Conservation (phyloP, 2,329 filamentous ascomycete genomes). For the Colletotrichum higginsianum region DNA sequence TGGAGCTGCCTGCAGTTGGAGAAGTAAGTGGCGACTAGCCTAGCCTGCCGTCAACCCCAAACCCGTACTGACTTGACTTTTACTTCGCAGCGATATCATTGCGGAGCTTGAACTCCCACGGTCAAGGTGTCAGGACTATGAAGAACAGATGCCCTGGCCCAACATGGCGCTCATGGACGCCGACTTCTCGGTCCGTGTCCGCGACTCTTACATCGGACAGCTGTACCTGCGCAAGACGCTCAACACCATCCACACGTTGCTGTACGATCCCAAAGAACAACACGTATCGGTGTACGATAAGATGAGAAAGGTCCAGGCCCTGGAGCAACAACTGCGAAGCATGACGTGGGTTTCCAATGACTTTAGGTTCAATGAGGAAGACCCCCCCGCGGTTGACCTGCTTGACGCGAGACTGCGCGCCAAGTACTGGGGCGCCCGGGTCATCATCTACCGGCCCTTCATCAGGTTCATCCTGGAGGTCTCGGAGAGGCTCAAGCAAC, state of each 20-base stretch:
- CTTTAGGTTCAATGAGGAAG: slow-evolving; percentile 74
- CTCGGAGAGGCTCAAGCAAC: slow-evolving; percentile 54
- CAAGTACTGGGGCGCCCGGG: slow-evolving; percentile 94
- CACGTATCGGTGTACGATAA: slow-evolving; percentile 52
- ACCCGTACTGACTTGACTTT: slow-evolving; percentile 35
- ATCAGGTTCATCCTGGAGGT: slow-evolving; percentile 70
- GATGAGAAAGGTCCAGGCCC: slow-evolving; percentile 60
- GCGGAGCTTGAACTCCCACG: slow-evolving; percentile 82
- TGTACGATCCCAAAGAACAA: slow-evolving; percentile 64
- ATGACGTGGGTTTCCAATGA: slow-evolving; percentile 64
- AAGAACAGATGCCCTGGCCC: slow-evolving; percentile 77
- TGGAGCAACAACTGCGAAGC: slow-evolving; percentile 41
- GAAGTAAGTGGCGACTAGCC: slow-evolving; percentile 67
- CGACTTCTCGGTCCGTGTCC: slow-evolving; percentile 62
- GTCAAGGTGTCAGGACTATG: slow-evolving; percentile 73
- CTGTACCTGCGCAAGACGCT: slow-evolving; percentile 75
- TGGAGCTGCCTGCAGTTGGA: slow-evolving; percentile 97
- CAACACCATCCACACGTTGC: slow-evolving; percentile 73
- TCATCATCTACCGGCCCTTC: slow-evolving; percentile 90
- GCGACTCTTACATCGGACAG: slow-evolving; percentile 74
- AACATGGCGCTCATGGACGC: slow-evolving; percentile 64
- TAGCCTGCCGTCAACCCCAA: too few relatives aligned
- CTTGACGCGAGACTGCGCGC: slow-evolving; percentile 87
- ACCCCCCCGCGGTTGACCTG: slow-evolving; percentile 82
- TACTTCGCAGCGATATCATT: slow-evolving; percentile 80